Percentiles rank a stretch among this genome's conserved stretches.
phyloP scores from a whole-genome alignment of 257 asterid genomes.

The Petunia secreta region DNA sequence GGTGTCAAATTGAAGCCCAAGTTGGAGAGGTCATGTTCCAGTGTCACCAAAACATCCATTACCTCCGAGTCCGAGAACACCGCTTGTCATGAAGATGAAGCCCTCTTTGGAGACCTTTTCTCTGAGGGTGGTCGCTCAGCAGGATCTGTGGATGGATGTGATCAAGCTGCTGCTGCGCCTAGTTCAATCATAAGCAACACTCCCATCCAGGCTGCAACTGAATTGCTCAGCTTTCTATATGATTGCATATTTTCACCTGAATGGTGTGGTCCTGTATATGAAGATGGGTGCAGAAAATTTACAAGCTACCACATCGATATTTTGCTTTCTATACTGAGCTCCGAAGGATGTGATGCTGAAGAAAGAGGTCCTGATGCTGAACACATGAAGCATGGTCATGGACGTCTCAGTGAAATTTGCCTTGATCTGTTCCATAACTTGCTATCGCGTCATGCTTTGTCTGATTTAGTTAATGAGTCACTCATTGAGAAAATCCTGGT shows the following conservation, averaged over 20 bases:
- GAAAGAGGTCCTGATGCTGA: slow-evolving; percentile 58
- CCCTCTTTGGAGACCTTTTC: slow-evolving; percentile 97
- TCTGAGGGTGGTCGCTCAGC: slow-evolving; percentile 92
- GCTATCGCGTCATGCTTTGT: slow-evolving; percentile 56
- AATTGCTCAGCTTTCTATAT: slow-evolving; percentile 69
- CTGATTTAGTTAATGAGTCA: slow-evolving; percentile 68
- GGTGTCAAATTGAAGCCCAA: slow-evolving; percentile 76
- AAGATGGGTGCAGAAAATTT: slow-evolving; percentile 67
- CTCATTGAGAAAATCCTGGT: slow-evolving; percentile 67
- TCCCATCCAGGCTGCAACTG: slow-evolving; percentile 81
- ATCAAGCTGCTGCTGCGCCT: slow-evolving; percentile 61
- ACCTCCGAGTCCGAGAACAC: slow-evolving; percentile 73
- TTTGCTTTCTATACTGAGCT: slow-evolving; percentile 65
- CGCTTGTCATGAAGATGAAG: slow-evolving; percentile 89
- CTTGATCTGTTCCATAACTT: slow-evolving; percentile 79
- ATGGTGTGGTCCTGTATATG: slow-evolving; percentile 62
- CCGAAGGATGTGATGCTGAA: slow-evolving; percentile 57
- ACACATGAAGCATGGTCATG: slow-evolving; percentile 60
- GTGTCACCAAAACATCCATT: slow-evolving; percentile 63
- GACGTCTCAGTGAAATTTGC: slow-evolving; percentile 53
- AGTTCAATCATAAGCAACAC: slow-evolving; percentile 63
- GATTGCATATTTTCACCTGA: slow-evolving; percentile 68
- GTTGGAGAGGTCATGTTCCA: slow-evolving; percentile 71
- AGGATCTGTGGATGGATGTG: slow-evolving; percentile 79
- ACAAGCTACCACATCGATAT: slow-evolving; percentile 57